Base-by-base conservation (phyloP, 2,329 filamentous ascomycete species). In the Penicillium brevicompactum region DNA sequence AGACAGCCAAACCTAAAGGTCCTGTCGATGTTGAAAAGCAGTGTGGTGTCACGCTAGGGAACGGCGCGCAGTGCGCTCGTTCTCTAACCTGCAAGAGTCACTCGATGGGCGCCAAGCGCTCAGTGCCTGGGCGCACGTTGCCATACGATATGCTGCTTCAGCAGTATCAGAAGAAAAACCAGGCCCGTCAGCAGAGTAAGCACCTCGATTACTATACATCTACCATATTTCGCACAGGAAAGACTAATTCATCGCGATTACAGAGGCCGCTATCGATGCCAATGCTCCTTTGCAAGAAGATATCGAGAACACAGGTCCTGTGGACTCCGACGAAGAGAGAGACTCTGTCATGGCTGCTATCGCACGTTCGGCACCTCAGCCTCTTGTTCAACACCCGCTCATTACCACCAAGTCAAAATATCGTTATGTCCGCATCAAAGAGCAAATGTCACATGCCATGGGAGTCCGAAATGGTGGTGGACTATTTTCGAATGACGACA, bases 121-220 rank as follows among this genome's bases (percentile, higher is more conserved):
- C 89, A 1, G 92, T 97, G 3, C 89, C 91, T 5, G 92, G 92
- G 1, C 83, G 92, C 58, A 94, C 90, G 43, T 77, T 96, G 56
- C 92, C 92, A 1, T 97, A 97, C 69, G 92, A 96, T 73, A 94
- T 96, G 88, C 79, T 97, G 38, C 82, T 97, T 37, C 87, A 89
- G 13, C 88, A 89, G 7, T 94, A 94, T 68, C 90, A 94, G 74
- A 97, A 97, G 82, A 97, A 97, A 81, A 99, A 99, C 67, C 94
- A 97, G 74, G 94, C 94, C 21, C 96, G 96, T 70, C 91, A 96
- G 78, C 94, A 97, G 75, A 96, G 91, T 92, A 81, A 11, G 51
- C 77, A 88, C 83, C 42, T 27, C 41, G 2, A 43, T 31, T 40
- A 57, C 57, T 16, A 58, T 3, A 45, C 27, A 11, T 8, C 21